These are phyloP conservation scores for Lachancea meyersii DNA, from an alignment of 805 yeast species.

Conservation along the genomic window DNA sequence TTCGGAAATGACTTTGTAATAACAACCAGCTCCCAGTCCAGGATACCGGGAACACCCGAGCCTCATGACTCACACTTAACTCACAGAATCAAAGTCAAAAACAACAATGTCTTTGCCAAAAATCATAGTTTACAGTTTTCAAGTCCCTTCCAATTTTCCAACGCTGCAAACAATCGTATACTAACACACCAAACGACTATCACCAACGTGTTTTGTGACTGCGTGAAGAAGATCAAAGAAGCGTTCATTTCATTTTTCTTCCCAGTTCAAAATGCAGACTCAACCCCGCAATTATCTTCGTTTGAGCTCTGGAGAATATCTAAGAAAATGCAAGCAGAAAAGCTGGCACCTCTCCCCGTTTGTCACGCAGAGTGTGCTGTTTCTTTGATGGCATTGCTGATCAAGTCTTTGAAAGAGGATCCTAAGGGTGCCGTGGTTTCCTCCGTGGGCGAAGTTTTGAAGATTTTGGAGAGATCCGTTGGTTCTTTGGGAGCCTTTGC, in stretches of 20 bases:
- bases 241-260: constrained; percentile 21
- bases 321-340: constrained; percentile 48
- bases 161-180: constrained; percentile 21
- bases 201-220: constrained; percentile 12
- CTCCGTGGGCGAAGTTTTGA: constrained; percentile 53
- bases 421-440: constrained; percentile 47
- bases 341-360: constrained; percentile 54
- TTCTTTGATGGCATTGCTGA: constrained; percentile 44
- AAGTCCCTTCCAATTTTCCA: constrained; percentile 11
- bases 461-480: constrained; percentile 54
- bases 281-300: constrained; percentile 17
- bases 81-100: constrained; percentile 22
- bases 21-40: constrained; percentile 10
- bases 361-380: constrained; percentile 62
- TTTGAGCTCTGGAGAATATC: constrained; percentile 28
- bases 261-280: constrained; percentile 14
- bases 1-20: constrained; percentile 33
- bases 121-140: constrained; percentile 6
- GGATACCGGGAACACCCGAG: constrained; percentile 19
- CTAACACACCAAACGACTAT: constrained; percentile 27
- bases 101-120: constrained; percentile 19
- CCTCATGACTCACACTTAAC: constrained; percentile 7
- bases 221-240: constrained; percentile 10
- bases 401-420: constrained; percentile 59
- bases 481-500: constrained; percentile 45